Evolutionary conservation across 176 grass and related monocot species (phyloP).

Genomic region (Otatea glauca): DNA sequence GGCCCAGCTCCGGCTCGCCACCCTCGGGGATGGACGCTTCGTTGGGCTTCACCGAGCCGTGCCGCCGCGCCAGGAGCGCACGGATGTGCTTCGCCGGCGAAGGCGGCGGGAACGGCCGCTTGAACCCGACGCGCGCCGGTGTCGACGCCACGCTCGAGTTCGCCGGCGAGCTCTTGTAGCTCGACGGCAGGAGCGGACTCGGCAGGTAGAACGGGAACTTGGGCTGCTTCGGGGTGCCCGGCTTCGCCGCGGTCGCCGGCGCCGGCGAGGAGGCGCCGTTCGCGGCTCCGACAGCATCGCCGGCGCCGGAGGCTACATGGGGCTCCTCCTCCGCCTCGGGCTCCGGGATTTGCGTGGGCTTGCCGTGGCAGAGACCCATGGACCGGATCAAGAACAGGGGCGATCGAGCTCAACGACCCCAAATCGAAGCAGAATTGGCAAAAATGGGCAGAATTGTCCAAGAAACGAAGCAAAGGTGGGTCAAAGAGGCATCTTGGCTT

Average conservation of each 20-base stretch:
- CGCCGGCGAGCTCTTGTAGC: conserved; percentile 87
- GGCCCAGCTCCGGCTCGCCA: conserved; percentile 72
- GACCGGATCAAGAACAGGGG: conserved; percentile 45
- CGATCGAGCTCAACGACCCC: conserved; percentile 38
- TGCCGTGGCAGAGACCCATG: conserved; percentile 95
- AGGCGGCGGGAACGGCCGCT: conserved; percentile 94
- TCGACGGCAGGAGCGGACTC: conserved; percentile 81
- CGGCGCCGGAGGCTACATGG: conserved; percentile 38
- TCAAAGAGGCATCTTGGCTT: conserved; percentile 41
- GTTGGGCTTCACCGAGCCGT: conserved; percentile 94
- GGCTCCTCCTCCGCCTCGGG: conserved; percentile 48
- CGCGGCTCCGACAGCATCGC: conserved; percentile 23
- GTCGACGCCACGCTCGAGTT: conserved; percentile 90
- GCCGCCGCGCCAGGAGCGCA: conserved; percentile 86
- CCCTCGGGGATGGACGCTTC: conserved; percentile 94
- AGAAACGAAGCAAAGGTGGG: conserved; percentile 19
- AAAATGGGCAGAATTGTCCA: conserved; percentile 37
- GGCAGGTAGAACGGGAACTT: conserved; percentile 97
- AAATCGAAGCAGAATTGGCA: conserved; percentile 38
- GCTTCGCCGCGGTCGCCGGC: conserved; percentile 50
- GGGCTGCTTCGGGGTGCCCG: conserved; percentile 73
- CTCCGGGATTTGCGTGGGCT: conserved; percentile 65
- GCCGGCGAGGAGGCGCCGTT: conserved; percentile 42
- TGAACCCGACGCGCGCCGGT: conserved; percentile 73
- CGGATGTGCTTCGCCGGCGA: conserved; percentile 98